Conservation (phyloP, 495 filamentous ascomycete species). For the Annulohypoxylon stygium region DNA sequence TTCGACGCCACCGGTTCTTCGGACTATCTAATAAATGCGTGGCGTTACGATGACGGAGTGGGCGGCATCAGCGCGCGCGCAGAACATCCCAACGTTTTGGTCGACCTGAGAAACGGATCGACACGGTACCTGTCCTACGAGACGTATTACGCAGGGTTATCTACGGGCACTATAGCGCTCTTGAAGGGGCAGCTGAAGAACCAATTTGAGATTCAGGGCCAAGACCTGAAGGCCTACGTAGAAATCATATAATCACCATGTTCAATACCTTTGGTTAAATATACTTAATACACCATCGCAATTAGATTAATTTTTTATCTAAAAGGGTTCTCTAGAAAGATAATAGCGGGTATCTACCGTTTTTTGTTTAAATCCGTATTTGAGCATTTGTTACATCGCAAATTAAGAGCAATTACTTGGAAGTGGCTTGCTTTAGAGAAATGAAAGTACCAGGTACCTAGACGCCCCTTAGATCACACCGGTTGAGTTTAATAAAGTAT, state of each 20-base stretch:
- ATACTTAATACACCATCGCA: not conserved
- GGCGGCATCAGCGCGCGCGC: constrained; percentile 33
- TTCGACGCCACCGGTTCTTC: constrained; percentile 28
- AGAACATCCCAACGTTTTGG: constrained; percentile 41
- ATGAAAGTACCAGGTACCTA: not conserved
- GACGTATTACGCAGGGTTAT: constrained; percentile 48
- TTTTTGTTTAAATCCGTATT: not conserved
- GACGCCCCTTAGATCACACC: not conserved
- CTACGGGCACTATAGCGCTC: constrained; percentile 33
- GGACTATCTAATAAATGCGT: constrained; percentile 30
- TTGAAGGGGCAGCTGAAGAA: constrained; percentile 35
- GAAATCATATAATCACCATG: constrained; percentile 25
- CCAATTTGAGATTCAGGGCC: constrained; percentile 41
- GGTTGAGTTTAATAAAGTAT: not conserved
- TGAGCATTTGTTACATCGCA: not conserved
- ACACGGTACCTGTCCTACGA: constrained; percentile 49
- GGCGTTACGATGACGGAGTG: constrained; percentile 44
- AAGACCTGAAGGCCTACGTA: constrained; percentile 44
- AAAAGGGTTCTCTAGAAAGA: not conserved
- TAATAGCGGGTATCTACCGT: not conserved
- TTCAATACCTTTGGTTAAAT: not conserved
- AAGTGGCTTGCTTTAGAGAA: not conserved
- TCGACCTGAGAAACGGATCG: constrained; percentile 35
- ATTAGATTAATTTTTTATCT: not conserved
- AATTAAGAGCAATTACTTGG: not conserved